These are phyloP conservation scores for Aspergillus jensenii DNA, from an alignment of 2,329 filamentous ascomycete species.

Conservation along the genomic window DNA sequence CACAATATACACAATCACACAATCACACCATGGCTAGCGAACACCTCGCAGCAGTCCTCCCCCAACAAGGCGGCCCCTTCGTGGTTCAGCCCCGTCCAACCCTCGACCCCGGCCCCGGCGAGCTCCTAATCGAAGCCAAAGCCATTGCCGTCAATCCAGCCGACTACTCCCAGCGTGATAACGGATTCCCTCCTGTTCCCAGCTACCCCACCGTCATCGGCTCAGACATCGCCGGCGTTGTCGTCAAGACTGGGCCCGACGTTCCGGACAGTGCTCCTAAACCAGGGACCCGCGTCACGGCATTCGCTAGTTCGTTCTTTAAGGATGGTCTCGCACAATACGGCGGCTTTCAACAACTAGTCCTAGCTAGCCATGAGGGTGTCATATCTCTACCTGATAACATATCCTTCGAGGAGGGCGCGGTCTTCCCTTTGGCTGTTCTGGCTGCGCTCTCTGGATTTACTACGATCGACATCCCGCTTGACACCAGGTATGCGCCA, in stretches of 20 bases:
- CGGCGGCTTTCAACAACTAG: constrained; percentile 28
- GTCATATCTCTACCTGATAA: constrained; percentile 28
- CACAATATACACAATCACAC: neutral
- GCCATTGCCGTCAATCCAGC: constrained; percentile 45
- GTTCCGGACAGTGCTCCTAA: constrained; percentile 18
- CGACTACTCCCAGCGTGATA: constrained; percentile 31
- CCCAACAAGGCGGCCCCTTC: constrained; percentile 13
- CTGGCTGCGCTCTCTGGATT: constrained; percentile 20
- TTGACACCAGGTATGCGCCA: constrained; percentile 20
- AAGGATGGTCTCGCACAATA: constrained; percentile 26
- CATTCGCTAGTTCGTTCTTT: constrained; percentile 30
- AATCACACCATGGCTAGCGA: neutral
- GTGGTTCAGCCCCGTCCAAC: constrained; percentile 21
- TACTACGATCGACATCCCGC: constrained; percentile 24
- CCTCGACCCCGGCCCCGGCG: constrained; percentile 32
- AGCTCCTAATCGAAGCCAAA: constrained; percentile 43
- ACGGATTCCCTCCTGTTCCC: constrained; percentile 19
- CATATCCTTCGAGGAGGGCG: constrained; percentile 26
- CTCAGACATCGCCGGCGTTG: constrained; percentile 32
- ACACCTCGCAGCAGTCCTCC: constrained; percentile 18
- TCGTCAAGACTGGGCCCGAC: constrained; percentile 29
- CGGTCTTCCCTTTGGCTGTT: constrained; percentile 28
- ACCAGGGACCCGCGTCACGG: constrained; percentile 31
- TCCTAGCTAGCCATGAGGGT: constrained; percentile 32
- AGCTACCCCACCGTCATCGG: constrained; percentile 28